Percentiles rank a stretch among this genome's conserved stretches.
Evolutionary conservation across 2,329 filamentous ascomycete species (phyloP).

Genomic region (Trichoderma simmonsii): DNA sequence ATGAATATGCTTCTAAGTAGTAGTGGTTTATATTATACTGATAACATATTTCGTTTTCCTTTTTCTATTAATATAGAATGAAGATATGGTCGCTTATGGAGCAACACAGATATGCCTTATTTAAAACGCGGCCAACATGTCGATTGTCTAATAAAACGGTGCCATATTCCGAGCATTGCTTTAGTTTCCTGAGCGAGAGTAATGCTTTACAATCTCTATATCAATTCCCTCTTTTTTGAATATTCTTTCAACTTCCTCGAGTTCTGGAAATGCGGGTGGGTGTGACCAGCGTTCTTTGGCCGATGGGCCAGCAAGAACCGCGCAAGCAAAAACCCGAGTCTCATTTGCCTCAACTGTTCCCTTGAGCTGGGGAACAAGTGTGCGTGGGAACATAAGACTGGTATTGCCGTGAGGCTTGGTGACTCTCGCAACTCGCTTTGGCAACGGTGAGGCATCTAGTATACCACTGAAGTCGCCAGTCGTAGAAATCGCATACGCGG

Average conservation of each 20-base stretch:
- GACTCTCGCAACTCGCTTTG: neutral
- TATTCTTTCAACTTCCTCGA: neutral
- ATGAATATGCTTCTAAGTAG: neutral
- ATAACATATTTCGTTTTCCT: neutral
- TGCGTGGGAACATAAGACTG: slow-evolving; percentile 13
- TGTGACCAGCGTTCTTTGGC: neutral
- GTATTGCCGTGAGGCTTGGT: slow-evolving; percentile 15
- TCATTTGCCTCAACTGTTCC: neutral
- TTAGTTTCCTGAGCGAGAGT: neutral
- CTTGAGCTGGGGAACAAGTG: slow-evolving; percentile 11
- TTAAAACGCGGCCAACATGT: neutral
- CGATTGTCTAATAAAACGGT: neutral
- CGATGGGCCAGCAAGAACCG: neutral
- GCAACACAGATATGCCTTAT: neutral
- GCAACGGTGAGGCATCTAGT: neutral
- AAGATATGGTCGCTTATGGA: neutral
- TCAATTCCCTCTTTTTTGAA: neutral
- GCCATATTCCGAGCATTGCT: neutral
- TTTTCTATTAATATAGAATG: neutral
- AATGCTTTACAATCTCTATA: neutral
- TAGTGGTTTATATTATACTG: neutral
- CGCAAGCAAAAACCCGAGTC: neutral
- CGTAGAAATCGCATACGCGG: neutral
- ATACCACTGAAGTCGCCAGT: neutral
- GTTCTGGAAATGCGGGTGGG: neutral